These are phyloP conservation scores for Chlorella ohadii DNA, from an alignment of 139 green algal species.

Conservation along the genomic window DNA sequence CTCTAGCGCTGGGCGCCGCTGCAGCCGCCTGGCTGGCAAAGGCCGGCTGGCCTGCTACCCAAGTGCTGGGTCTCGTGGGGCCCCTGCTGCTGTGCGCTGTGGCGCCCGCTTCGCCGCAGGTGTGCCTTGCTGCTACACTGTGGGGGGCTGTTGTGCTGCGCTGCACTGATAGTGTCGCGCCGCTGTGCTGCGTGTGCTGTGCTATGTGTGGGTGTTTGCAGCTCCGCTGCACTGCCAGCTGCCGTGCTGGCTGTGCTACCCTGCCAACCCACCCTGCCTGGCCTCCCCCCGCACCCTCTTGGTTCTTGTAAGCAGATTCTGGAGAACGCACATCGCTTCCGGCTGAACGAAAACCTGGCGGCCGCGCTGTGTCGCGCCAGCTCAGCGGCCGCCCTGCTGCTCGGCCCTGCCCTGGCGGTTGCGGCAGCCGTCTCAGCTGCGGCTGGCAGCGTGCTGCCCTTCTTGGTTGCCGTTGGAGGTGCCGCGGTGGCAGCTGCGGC, in stretches of 20 bases:
- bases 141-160: not conserved
- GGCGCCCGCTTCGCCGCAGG: constrained; percentile 33
- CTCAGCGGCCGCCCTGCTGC: not conserved
- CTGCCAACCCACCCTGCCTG: no score
- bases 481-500: not conserved
- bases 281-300: no score
- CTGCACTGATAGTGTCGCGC: no score
- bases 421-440: not conserved
- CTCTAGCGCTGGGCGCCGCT: constrained; percentile 16
- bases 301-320: no score
- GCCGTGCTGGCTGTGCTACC: no score
- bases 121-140: not conserved
- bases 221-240: no score
- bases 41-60: not conserved
- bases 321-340: constrained; percentile 32
- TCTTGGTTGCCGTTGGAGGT: constrained; percentile 13
- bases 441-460: constrained; percentile 14
- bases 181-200: no score
- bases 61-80: constrained; percentile 6
- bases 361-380: constrained; percentile 1
- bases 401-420: constrained; percentile 1
- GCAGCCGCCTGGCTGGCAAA: not conserved
- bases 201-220: not conserved
- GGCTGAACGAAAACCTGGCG: constrained; percentile 46
- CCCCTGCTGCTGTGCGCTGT: constrained; percentile 32